Percentiles rank a stretch among this genome's conserved stretches.
Evolutionary conservation across 78 protist genomes (phyloP).

Genomic region (Dictyostelium brefeldianum): DNA sequence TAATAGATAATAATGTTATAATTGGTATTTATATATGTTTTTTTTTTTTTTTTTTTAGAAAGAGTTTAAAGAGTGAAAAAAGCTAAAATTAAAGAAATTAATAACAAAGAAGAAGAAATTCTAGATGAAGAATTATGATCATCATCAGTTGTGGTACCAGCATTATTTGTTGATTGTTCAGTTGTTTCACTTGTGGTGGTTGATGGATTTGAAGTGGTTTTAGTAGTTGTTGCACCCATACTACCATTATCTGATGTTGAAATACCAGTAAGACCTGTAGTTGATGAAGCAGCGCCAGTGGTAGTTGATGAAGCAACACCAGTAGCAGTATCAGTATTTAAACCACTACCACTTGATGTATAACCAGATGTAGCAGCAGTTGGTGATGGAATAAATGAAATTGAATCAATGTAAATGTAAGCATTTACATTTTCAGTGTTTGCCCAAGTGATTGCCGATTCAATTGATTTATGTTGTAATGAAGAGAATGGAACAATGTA

Average conservation of each 20-base stretch:
- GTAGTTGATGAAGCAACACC: neutral
- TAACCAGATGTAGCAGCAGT: neutral
- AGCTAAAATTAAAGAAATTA: conserved; percentile 5
- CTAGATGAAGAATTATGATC: conserved; percentile 1
- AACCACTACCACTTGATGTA: neutral
- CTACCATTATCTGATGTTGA: neutral
- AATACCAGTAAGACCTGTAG: neutral
- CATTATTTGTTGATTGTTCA: neutral
- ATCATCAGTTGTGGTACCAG: neutral
- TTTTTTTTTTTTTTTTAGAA: neutral
- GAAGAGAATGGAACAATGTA: conserved; percentile 11
- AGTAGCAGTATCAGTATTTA: neutral
- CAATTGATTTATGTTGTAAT: conserved; percentile 15
- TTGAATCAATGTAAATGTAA: conserved; percentile 18
- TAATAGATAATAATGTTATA: too few species aligned
- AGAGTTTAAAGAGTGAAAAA: neutral
- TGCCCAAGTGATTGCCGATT: conserved; percentile 23
- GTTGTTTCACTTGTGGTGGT: neutral
- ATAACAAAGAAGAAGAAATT: neutral
- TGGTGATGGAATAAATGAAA: neutral
- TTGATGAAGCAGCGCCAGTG: neutral
- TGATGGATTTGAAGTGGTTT: conserved; percentile 1
- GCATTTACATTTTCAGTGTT: conserved; percentile 8
- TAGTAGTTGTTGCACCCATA: neutral
- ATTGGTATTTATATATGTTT: neutral